These are phyloP conservation scores for Stentor roeselii DNA, from an alignment of 73 alveolate species.

Conservation along the genomic window DNA sequence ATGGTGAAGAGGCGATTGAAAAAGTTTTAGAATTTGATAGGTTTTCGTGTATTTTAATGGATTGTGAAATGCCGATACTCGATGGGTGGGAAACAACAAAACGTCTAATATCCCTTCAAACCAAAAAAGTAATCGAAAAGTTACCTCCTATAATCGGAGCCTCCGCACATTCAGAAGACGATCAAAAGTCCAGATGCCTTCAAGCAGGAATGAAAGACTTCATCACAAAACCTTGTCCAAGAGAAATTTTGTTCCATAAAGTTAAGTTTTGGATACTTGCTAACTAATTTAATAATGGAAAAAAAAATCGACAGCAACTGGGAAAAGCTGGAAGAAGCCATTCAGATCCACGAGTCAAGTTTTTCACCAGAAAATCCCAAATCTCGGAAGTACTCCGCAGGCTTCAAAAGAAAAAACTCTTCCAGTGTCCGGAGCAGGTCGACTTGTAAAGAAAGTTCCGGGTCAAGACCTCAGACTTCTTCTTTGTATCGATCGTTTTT, in stretches of 20 bases:
- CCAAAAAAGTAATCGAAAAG: background rate
- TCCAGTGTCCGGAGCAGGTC: no score
- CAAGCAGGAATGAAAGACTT: slow-evolving; percentile 4
- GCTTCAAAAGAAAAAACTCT: no score
- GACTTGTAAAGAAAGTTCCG: no score
- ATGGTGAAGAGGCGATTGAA: slow-evolving; percentile 21
- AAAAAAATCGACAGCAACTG: no score
- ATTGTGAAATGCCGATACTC: background rate
- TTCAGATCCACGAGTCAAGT: no score
- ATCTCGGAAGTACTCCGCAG: no score
- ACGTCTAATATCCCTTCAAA: background rate
- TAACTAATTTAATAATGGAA: no score
- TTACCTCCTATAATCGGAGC: slow-evolving; percentile 3
- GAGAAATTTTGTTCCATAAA: background rate
- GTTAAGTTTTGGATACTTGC: background rate
- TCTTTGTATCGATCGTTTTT: no score
- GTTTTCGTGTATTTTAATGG: slow-evolving; percentile 4
- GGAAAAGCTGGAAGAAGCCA: no score
- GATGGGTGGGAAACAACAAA: slow-evolving; percentile 7
- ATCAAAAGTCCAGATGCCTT: background rate
- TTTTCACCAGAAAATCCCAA: no score
- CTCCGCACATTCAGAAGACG: slow-evolving; percentile 1
- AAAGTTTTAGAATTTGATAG: background rate
- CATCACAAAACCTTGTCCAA: background rate
- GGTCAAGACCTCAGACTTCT: no score